These are phyloP conservation scores for Bretziella fagacearum DNA, from an alignment of 2,329 filamentous ascomycete genomes.

Conservation along the genomic window DNA sequence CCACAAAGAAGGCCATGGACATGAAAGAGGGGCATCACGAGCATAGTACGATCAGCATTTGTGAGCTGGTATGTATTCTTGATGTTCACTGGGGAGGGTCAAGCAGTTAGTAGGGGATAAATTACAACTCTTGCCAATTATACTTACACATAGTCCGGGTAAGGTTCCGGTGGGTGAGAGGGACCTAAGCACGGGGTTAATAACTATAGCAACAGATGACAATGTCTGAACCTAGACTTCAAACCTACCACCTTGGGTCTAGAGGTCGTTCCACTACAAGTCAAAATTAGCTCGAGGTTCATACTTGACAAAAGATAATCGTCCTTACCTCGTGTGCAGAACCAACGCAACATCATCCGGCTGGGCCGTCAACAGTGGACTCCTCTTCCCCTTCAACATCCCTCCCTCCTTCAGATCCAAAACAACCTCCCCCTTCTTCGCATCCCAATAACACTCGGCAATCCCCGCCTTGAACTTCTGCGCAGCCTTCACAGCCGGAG, in stretches of 20 bases:
- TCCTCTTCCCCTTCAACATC: constrained; percentile 35
- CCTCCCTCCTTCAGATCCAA: constrained; percentile 65
- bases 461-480: constrained; percentile 68
- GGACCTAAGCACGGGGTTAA: constrained; percentile 33
- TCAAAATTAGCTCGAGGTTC: background rate
- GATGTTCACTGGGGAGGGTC: constrained; percentile 45
- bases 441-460: constrained; percentile 72
- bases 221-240: background rate
- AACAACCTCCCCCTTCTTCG: constrained; percentile 43
- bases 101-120: constrained; percentile 5
- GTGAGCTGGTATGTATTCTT: constrained; percentile 59
- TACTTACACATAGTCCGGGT: constrained; percentile 58
- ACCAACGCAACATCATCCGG: constrained; percentile 70
- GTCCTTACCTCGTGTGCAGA: constrained; percentile 48
- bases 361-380: constrained; percentile 32
- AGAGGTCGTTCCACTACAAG: constrained; percentile 54
- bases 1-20: constrained; percentile 76
- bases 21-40: constrained; percentile 85
- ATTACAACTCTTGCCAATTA: background rate
- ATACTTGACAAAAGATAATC: background rate
- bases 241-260: constrained; percentile 58
- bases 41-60: constrained; percentile 56
- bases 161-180: constrained; percentile 65
- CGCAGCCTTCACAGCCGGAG: constrained; percentile 58
- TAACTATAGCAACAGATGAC: background rate